Evolutionary conservation across 2,329 filamentous ascomycete genomes (phyloP).

Genomic region (Cucurbitaria berberidis): DNA sequence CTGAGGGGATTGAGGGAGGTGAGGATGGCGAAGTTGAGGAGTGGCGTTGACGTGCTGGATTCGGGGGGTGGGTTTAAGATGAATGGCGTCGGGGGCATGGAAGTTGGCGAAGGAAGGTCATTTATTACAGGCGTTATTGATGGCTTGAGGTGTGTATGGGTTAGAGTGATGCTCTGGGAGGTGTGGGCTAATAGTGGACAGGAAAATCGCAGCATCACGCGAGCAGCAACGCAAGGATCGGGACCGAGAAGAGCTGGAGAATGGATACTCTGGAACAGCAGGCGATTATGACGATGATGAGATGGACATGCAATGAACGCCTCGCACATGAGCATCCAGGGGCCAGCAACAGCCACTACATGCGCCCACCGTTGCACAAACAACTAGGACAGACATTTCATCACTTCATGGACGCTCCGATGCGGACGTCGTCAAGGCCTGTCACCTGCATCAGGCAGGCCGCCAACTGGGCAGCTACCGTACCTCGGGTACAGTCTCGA

Average conservation of each 20-base stretch:
- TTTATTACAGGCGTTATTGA: conserved; percentile 89
- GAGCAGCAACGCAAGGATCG: conserved; percentile 80
- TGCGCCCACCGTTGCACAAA: not conserved
- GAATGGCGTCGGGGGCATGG: conserved; percentile 89
- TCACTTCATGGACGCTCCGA: not conserved
- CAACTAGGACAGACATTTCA: not conserved
- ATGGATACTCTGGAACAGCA: conserved; percentile 59
- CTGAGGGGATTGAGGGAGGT: conserved; percentile 86
- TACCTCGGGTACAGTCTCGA: not conserved
- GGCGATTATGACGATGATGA: conserved; percentile 66
- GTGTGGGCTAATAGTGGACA: conserved; percentile 33
- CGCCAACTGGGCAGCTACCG: not conserved
- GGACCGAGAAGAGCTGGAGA: conserved; percentile 70
- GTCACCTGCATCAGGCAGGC: not conserved
- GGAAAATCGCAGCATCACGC: conserved; percentile 79
- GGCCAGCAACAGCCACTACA: not conserved
- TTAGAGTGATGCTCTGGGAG: too few relatives aligned
- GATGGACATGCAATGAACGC: conserved; percentile 46
- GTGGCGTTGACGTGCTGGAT: conserved; percentile 74
- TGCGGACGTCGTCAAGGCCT: not conserved
- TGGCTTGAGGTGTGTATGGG: conserved; percentile 65
- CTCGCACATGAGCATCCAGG: not conserved
- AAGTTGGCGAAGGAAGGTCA: conserved; percentile 82
- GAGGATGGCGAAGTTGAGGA: conserved; percentile 84
- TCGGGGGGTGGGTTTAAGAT: conserved; percentile 73